Evolutionary conservation across 768 basidiomycete species (phyloP).

Genomic region (Russula compacta): DNA sequence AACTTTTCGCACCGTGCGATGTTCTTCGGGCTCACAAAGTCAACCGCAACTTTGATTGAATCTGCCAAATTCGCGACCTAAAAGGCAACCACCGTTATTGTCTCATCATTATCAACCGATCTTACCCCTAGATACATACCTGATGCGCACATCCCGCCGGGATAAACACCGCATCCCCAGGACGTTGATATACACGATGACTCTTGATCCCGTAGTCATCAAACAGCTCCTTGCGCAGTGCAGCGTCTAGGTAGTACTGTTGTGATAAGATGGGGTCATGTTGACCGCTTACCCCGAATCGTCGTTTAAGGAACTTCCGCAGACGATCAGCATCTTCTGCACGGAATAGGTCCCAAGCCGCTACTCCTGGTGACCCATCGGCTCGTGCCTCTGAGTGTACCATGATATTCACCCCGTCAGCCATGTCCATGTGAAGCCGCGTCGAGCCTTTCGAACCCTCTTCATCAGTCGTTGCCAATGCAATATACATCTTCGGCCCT

Average conservation of each 20-base stretch:
- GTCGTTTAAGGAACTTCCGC: constrained; percentile 60
- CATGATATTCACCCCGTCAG: constrained; percentile 85
- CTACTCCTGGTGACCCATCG: constrained; percentile 60
- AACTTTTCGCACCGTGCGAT: constrained; percentile 77
- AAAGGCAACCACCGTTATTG: background rate
- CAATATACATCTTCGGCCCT: constrained; percentile 58
- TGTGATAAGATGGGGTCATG: constrained; percentile 91
- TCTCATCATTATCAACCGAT: background rate
- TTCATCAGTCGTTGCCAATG: constrained; percentile 54
- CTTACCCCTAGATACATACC: constrained; percentile 34
- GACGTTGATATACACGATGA: constrained; percentile 79
- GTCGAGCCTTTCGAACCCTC: constrained; percentile 70
- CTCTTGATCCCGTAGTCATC: constrained; percentile 63
- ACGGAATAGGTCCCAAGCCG: constrained; percentile 87
- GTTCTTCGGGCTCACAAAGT: constrained; percentile 94
- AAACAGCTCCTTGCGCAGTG: constrained; percentile 56
- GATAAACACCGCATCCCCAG: constrained; percentile 91
- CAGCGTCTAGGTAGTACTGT: constrained; percentile 71
- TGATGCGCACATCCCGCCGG: constrained; percentile 92
- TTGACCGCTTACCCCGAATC: constrained; percentile 44
- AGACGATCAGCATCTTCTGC: constrained; percentile 75
- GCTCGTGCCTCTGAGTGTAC: constrained; percentile 53
- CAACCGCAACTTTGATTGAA: constrained; percentile 91
- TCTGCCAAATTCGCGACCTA: constrained; percentile 91
- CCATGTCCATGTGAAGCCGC: constrained; percentile 85